Base-by-base conservation (phyloP, 2,329 filamentous ascomycete species). In the Botrytis galanthina region DNA sequence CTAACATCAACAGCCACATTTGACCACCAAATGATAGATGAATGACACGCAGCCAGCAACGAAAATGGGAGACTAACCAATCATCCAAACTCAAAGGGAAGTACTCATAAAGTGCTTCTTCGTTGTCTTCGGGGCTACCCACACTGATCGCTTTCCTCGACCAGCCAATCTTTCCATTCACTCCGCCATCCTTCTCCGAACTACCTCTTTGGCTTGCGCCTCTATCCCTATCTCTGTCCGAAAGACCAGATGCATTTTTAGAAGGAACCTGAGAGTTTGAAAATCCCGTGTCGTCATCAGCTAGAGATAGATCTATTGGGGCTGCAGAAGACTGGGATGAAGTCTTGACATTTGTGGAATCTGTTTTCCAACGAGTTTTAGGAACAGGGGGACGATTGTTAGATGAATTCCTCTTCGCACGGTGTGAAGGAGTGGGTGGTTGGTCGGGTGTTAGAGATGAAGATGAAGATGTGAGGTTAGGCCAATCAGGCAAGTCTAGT, bases 11-110 rank as follows among this genome's bases (percentile, higher is more conserved):
- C 18, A 3, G 14, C 14, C 35, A 37, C n/a, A 32, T 42, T 32
- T 42, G 48, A 32, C 22, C 3, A 29, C 29, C 2, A 42, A 42
- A 32, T 10, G n/a, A 57, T 29, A 62, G 61, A 42, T 42, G 32
- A 35, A 42, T 26, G 54, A 3, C 5, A 9, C n/a, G n/a, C 20
- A 54, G 35, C 35, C 16, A 51, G 22, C 22, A 37, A 61, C 57
- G 70, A 63, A 46, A 46, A 62, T 59, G 22, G 2, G 37, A 44
- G 83, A 79, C 81, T 88, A 74, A 80, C 92, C 92, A 98, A 80
- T 98, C 95, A 81, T 98, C 94, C 74, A 97, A 84, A 67, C 92
- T 94, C 26, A 98, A 86, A 0, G 95, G 95, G 76, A 98, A 98
- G 81, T 98, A 98, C 83, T 98, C 95, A 81, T 98, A 98, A 29